phyloP scores from a whole-genome alignment of 2,329 filamentous ascomycete species.

The Coniochaeta sp. region DNA sequence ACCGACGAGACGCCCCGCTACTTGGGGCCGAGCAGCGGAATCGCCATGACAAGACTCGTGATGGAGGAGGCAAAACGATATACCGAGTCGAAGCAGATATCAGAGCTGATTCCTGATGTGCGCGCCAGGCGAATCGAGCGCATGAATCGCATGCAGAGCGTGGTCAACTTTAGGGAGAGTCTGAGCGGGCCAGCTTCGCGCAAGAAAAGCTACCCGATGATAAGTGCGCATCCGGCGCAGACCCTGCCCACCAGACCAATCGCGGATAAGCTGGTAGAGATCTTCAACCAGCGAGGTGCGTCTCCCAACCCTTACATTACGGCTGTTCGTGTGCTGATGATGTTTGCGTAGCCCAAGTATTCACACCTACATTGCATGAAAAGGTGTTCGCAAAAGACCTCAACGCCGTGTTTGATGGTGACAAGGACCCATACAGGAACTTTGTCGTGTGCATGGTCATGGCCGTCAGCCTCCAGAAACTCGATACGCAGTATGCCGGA shows the following conservation, averaged over 20 bases:
- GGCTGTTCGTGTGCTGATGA: background rate
- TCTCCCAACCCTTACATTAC: constrained; percentile 7
- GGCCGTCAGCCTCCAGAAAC: constrained; percentile 89
- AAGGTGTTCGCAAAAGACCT: constrained; percentile 68
- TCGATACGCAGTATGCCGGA: constrained; percentile 84
- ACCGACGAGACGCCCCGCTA: constrained; percentile 83
- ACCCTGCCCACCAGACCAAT: constrained; percentile 67
- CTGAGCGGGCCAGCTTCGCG: constrained; percentile 43
- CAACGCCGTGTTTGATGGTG: constrained; percentile 72
- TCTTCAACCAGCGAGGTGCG: constrained; percentile 79
- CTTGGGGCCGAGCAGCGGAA: constrained; percentile 88
- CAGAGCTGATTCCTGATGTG: constrained; percentile 78
- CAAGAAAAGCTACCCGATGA: constrained; percentile 86
- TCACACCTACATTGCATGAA: constrained; percentile 84
- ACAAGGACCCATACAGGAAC: constrained; percentile 72
- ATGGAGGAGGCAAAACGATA: constrained; percentile 97
- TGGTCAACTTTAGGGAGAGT: constrained; percentile 43
- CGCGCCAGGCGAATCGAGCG: constrained; percentile 48
- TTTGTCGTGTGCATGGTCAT: constrained; percentile 88
- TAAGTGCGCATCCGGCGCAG: constrained; percentile 75
- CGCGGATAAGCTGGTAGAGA: constrained; percentile 71
- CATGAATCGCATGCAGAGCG: constrained; percentile 58
- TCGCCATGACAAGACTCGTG: constrained; percentile 86
- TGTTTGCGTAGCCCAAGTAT: constrained; percentile 62
- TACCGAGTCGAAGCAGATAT: constrained; percentile 83